phyloP scores from a whole-genome alignment of 257 asterid species.

The Rehmannia glutinosa region DNA sequence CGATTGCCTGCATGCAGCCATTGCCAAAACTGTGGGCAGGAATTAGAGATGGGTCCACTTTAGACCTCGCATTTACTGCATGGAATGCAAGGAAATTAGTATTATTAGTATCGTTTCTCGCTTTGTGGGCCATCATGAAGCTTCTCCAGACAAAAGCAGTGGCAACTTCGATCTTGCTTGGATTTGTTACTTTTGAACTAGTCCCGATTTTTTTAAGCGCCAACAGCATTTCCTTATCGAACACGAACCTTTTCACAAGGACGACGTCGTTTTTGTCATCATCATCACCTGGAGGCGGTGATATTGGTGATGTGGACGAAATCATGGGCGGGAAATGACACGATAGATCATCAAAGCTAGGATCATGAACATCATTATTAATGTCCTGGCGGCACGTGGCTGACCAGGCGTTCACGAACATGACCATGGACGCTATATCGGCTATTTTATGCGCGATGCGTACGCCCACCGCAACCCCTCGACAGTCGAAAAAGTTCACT shows the following conservation, averaged over 20 bases:
- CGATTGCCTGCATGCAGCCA: background rate
- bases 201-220: background rate
- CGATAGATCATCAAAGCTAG: background rate
- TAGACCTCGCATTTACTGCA: background rate
- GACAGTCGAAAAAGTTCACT: slow-evolving; percentile 3
- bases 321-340: background rate
- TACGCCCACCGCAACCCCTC: slow-evolving; percentile 7
- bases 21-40: background rate
- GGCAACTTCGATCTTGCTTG: background rate
- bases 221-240: background rate
- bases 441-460: slow-evolving; percentile 10
- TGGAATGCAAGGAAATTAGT: background rate
- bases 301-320: too few relatives aligned
- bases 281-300: too few relatives aligned
- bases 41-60: background rate
- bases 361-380: background rate
- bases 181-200: background rate
- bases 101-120: background rate
- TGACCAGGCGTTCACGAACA: background rate
- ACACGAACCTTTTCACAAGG: background rate
- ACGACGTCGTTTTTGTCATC: too few relatives aligned
- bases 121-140: background rate
- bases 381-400: background rate
- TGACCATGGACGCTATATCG: background rate
- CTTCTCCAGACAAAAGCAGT: background rate